Percentiles rank a stretch among this genome's conserved stretches.
Conservation (phyloP, 2,329 filamentous ascomycete species). For the Talaromyces pinophilus region DNA sequence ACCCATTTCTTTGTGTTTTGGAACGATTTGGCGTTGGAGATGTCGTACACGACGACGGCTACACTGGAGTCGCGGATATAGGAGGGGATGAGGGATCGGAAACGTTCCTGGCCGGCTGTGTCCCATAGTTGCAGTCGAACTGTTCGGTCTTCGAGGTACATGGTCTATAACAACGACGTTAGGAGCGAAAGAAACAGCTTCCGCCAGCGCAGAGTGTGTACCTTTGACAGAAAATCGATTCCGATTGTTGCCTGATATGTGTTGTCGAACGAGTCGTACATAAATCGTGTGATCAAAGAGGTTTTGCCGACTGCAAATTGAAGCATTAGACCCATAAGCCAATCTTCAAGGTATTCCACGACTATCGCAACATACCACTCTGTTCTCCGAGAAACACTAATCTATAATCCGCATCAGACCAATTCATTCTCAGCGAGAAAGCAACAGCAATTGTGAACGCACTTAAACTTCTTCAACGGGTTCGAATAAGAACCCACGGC, state of each 20-base stretch:
- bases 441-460: slow-evolving; percentile 32
- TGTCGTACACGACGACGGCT: slow-evolving; percentile 97
- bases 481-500: slow-evolving; percentile 89
- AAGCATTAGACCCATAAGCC: slow-evolving; percentile 28
- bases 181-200: background rate
- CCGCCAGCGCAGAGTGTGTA: slow-evolving; percentile 42
- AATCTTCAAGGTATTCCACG: slow-evolving; percentile 19
- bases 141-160: slow-evolving; percentile 99
- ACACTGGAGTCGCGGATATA: slow-evolving; percentile 99
- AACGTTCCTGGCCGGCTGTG: slow-evolving; percentile 95
- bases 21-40: slow-evolving; percentile 95
- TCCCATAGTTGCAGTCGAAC: slow-evolving; percentile 98
- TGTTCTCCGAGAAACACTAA: slow-evolving; percentile 98
- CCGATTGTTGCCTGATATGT: slow-evolving; percentile 99
- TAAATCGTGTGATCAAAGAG: slow-evolving; percentile 96
- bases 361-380: slow-evolving; percentile 68
- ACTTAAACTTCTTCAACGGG: slow-evolving; percentile 99
- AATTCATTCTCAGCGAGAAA: slow-evolving; percentile 19
- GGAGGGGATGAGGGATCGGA: slow-evolving; percentile 93
- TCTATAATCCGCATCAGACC: slow-evolving; percentile 52
- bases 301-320: slow-evolving; percentile 85
- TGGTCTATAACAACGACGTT: slow-evolving; percentile 63
- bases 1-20: slow-evolving; percentile 99
- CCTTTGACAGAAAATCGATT: slow-evolving; percentile 99
- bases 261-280: slow-evolving; percentile 99